Conservation (phyloP, 225 moss, liverwort and hornwort species). For the Polytrichum formosum region DNA sequence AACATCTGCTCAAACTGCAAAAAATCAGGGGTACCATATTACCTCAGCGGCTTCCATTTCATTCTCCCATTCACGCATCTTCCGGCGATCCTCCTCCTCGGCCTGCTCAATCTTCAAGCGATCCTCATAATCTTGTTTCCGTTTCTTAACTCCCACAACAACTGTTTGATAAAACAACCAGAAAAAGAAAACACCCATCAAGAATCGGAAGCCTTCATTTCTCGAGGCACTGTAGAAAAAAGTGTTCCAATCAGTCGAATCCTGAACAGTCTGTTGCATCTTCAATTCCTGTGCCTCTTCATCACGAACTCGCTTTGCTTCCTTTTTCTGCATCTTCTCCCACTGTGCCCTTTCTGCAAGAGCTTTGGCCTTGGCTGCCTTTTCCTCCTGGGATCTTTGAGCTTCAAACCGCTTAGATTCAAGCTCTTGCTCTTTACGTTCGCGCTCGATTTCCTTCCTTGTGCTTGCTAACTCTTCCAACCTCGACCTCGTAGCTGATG, state of each 20-base stretch:
- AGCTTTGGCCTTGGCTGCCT: conserved; percentile 30
- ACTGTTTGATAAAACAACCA: conserved; percentile 95
- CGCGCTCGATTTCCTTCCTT: conserved; percentile 57
- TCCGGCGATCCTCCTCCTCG: conserved; percentile 93
- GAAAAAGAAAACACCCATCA: conserved; percentile 98
- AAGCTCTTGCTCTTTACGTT: conserved; percentile 31
- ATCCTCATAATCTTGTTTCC: conserved; percentile 98
- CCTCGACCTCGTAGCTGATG: conserved; percentile 45
- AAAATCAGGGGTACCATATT: background rate
- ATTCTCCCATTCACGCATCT: conserved; percentile 98
- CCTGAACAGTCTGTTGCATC: conserved; percentile 61
- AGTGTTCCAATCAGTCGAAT: conserved; percentile 65
- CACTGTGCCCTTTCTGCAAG: conserved; percentile 24
- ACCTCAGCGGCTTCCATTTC: conserved; percentile 98
- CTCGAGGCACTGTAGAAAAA: conserved; percentile 84
- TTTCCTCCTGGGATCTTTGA: conserved; percentile 25
- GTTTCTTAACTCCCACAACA: conserved; percentile 95
- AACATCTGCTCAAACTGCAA: too few relatives aligned
- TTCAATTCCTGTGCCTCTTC: conserved; percentile 48
- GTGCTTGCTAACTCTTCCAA: conserved; percentile 76
- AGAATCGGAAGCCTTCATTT: conserved; percentile 91
- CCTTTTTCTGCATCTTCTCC: conserved; percentile 32
- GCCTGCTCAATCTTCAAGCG: conserved; percentile 92
- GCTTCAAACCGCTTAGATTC: conserved; percentile 31
- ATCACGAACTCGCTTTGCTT: conserved; percentile 36